Evolutionary conservation across 192 early-diverging fungal species (phyloP), one percentile per base, ranked within the genome.

Genomic region (Phycomyces nitens): DNA sequence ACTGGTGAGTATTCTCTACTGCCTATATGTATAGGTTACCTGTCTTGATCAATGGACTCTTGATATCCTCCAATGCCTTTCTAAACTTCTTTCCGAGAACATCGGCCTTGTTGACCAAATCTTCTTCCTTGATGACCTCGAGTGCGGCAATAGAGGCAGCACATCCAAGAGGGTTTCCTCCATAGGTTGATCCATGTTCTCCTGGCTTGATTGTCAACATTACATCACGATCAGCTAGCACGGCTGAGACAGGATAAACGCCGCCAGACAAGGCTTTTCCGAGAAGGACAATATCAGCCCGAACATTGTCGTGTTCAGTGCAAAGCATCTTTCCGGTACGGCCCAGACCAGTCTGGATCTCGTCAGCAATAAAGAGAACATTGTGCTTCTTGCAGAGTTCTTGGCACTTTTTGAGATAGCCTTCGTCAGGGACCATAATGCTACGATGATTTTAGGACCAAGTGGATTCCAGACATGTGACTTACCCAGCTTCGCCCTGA

Each of bases 181-280:
- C 97, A 69, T 96, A 99, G 16, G 97, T 99, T 34, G 90, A 92
- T 5, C 97, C 97, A 77, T 99, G 97, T 80, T 99, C 95, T 58
- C 92, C 92, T 34, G 90, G 89, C 73, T 86, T 81, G 67, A 92
- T 91, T 60, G 81, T 86, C 10, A 93, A 82, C 90, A 92, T 91
- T 29, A 92, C 75, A 44, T 90, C 87, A 58, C 83, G 83, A 66
- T 85, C 86, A 55, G 94, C 84, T 49, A 99, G 82, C 60, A 96
- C 93, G n/a, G 92, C 93, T 56, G 88, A 88, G 67, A 99, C 95
- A 8, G 97, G 97, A 80, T 99, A 99, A 38, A 95, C 83, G 60
- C 97, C 97, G 40, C 94, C 97, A 29, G 92, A 93, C 8, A 99
- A 82, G n/a, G 97, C 97, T 80, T 99, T 99, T 62, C 97, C 97